Percentiles rank a stretch among this genome's conserved stretches.
phyloP scores from a whole-genome alignment of 805 yeast species.

The Debaryomyces castellii region DNA sequence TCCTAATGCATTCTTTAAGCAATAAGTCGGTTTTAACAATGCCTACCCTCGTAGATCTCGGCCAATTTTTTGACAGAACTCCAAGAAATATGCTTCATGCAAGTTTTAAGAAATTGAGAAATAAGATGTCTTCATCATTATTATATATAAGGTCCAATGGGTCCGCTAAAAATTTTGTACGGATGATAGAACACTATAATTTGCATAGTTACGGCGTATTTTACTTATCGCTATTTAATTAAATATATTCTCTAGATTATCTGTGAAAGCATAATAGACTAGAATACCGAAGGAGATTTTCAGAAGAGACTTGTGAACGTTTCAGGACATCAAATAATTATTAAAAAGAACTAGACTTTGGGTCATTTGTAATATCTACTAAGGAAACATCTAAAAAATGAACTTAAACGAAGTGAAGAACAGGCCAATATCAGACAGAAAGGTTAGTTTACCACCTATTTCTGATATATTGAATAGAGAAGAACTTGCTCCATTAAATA shows the following conservation, averaged over 20 bases:
- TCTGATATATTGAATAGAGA: conserved; percentile 31
- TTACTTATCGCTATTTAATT: too few species aligned
- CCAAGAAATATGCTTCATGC: conserved; percentile 1
- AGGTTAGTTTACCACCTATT: conserved; percentile 41
- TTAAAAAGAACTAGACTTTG: too few species aligned
- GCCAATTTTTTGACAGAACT: background rate
- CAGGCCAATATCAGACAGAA: conserved; percentile 6
- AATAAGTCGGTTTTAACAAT: background rate
- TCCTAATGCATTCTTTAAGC: background rate
- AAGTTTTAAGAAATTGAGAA: background rate
- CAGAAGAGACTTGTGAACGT: too few species aligned
- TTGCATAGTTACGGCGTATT: too few species aligned
- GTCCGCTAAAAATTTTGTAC: too few species aligned
- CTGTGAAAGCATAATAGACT: too few species aligned
- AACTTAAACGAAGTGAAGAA: conserved; percentile 1
- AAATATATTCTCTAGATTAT: too few species aligned
- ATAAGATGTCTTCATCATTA: background rate
- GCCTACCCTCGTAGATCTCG: background rate
- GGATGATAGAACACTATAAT: too few species aligned
- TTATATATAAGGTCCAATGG: background rate
- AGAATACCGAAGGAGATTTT: too few species aligned
- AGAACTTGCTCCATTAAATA: conserved; percentile 3
- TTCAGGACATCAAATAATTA: too few species aligned
- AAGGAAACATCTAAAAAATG: too few species aligned
- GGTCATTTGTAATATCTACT: too few species aligned